These are phyloP conservation scores for Mycena epipterygia DNA, from an alignment of 768 basidiomycete genomes.

Conservation along the genomic window DNA sequence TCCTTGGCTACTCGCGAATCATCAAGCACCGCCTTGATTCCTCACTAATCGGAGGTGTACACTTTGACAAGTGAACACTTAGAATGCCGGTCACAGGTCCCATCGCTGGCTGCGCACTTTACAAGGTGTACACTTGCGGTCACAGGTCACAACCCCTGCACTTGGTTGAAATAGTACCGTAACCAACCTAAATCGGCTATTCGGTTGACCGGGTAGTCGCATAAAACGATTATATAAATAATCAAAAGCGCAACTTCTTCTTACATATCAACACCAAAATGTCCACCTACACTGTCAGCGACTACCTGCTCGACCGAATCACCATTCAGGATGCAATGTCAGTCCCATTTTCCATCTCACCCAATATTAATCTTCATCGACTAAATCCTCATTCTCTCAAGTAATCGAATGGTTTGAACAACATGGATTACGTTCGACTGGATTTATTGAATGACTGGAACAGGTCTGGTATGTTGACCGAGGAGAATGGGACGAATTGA, in stretches of 20 bases:
- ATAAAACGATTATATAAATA: too few relatives aligned
- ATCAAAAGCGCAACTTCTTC: background rate
- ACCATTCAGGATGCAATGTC: conserved; percentile 16
- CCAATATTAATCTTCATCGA: background rate
- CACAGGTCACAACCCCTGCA: too few relatives aligned
- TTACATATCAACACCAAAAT: background rate
- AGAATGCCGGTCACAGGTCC: too few relatives aligned
- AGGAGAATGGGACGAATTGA: conserved; percentile 3
- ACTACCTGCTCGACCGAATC: conserved; percentile 15
- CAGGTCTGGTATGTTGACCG: conserved; percentile 15
- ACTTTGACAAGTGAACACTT: too few relatives aligned
- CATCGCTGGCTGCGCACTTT: too few relatives aligned
- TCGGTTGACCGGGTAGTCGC: background rate
- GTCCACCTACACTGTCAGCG: conserved; percentile 4
- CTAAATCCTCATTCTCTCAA: background rate
- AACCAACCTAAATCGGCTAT: background rate
- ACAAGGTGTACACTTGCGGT: too few relatives aligned
- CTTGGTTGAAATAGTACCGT: too few relatives aligned
- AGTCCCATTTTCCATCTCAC: background rate
- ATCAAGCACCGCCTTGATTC: too few relatives aligned
- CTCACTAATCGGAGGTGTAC: too few relatives aligned
- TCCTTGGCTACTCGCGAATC: too few relatives aligned
- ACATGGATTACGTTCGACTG: background rate
- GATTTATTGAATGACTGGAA: background rate
- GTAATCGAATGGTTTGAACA: background rate